phyloP scores from a whole-genome alignment of 257 asterid genomes.

The Schizonepeta tenuifolia region DNA sequence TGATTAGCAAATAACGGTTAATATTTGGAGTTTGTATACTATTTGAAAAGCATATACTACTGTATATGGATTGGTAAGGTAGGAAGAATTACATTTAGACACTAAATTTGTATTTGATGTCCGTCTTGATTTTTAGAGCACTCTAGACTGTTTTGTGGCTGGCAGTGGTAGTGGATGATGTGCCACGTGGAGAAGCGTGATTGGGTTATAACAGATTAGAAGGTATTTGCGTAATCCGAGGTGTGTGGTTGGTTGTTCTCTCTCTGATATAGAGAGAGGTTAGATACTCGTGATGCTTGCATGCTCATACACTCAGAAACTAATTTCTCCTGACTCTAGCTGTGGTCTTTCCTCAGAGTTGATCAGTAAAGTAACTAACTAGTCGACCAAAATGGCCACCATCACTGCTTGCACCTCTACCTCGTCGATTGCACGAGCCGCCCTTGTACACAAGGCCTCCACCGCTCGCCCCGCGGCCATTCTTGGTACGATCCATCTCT shows the following conservation, averaged over 20 bases:
- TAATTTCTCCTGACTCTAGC: constrained; percentile 5
- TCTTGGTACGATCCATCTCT: constrained; percentile 41
- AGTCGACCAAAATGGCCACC: constrained; percentile 60
- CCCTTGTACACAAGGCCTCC: constrained; percentile 52
- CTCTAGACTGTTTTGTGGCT: constrained; percentile 22
- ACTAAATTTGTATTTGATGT: too few species aligned
- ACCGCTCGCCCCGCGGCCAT: constrained; percentile 43
- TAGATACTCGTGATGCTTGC: constrained; percentile 21
- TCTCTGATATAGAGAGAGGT: constrained; percentile 27
- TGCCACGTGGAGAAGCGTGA: constrained; percentile 52
- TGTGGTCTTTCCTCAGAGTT: constrained; percentile 2
- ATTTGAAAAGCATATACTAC: too few species aligned
- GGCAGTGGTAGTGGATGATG: constrained; percentile 32
- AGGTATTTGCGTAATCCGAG: constrained; percentile 45
- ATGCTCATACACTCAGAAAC: constrained; percentile 25
- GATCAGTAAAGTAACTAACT: not conserved
- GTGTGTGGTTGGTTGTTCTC: constrained; percentile 45
- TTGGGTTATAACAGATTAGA: constrained; percentile 58
- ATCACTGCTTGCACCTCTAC: constrained; percentile 63
- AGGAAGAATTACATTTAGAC: too few species aligned
- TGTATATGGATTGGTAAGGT: too few species aligned
- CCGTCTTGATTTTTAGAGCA: constrained; percentile 4
- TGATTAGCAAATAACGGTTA: not conserved
- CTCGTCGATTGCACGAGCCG: constrained; percentile 55
- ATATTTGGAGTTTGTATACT: too few species aligned